Evolutionary conservation across 768 basidiomycete genomes (phyloP).

Genomic region (Gymnopilus dilepis): DNA sequence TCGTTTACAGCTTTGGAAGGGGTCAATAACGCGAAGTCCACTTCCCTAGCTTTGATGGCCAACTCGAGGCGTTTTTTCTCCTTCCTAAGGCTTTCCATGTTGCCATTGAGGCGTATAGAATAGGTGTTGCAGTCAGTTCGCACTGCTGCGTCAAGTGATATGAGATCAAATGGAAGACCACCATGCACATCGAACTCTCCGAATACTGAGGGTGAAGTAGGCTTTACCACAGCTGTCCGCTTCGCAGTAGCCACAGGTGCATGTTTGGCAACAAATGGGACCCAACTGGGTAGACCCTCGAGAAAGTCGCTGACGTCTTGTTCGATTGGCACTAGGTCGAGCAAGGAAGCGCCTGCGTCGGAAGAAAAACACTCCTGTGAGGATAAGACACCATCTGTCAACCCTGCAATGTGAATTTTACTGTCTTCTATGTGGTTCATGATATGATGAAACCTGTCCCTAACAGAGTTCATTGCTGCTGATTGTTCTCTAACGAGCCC

Average conservation of each 20-base stretch:
- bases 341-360: background rate
- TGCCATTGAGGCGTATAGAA: slow-evolving; percentile 65
- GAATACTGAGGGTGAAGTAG: slow-evolving; percentile 4
- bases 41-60: slow-evolving; percentile 56
- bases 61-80: slow-evolving; percentile 54
- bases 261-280: slow-evolving; percentile 61
- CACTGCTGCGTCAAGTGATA: slow-evolving; percentile 66
- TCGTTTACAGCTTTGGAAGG: slow-evolving; percentile 43
- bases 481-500: slow-evolving; percentile 63
- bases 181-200: slow-evolving; percentile 22
- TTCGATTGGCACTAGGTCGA: slow-evolving; percentile 43
- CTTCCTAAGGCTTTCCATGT: slow-evolving; percentile 52
- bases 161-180: slow-evolving; percentile 60
- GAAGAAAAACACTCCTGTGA: slow-evolving; percentile 12
- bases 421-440: slow-evolving; percentile 66
- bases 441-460: slow-evolving; percentile 62
- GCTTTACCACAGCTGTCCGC: slow-evolving; percentile 6
- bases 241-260: slow-evolving; percentile 8
- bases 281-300: slow-evolving; percentile 51
- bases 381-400: slow-evolving; percentile 41
- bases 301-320: slow-evolving; percentile 53
- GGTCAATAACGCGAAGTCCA: slow-evolving; percentile 49
- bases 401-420: slow-evolving; percentile 49
- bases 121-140: slow-evolving; percentile 74
- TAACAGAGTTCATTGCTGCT: slow-evolving; percentile 57